Evolutionary conservation across 257 asterid species (phyloP).

Genomic region (Solanum bulbocastanum): DNA sequence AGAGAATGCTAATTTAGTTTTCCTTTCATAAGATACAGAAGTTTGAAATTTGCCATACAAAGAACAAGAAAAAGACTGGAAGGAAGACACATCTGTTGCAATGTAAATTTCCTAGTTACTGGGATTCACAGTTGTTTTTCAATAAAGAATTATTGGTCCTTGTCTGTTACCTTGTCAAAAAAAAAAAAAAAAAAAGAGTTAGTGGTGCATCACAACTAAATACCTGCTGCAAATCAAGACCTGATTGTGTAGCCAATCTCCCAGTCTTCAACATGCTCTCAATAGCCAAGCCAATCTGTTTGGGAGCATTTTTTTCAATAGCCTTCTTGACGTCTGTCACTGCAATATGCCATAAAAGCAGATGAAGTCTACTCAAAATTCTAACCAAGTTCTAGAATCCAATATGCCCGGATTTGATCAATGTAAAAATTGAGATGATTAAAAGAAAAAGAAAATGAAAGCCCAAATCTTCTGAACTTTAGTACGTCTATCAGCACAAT

Average conservation of each 20-base stretch:
- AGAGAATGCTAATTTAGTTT: not conserved
- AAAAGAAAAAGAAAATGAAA: not conserved
- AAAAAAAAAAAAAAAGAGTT: not conserved
- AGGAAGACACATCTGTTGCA: not conserved
- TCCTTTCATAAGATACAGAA: not conserved
- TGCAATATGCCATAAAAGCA: slow-evolving; percentile 30
- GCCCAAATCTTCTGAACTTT: not conserved
- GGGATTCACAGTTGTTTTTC: not conserved
- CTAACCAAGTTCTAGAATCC: not conserved
- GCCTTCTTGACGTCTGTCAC: slow-evolving; percentile 57
- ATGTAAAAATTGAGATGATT: not conserved
- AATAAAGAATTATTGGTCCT: not conserved
- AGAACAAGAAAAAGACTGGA: not conserved
- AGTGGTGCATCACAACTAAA: not conserved
- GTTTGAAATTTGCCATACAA: not conserved
- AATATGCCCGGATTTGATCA: not conserved
- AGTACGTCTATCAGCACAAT: not conserved
- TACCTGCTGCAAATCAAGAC: slow-evolving; percentile 96
- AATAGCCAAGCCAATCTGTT: slow-evolving; percentile 55
- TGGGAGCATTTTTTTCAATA: slow-evolving; percentile 50
- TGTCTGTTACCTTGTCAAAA: not conserved
- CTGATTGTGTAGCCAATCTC: slow-evolving; percentile 55
- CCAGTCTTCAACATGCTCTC: slow-evolving; percentile 91
- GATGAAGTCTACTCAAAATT: not conserved
- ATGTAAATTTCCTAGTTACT: not conserved